Evolutionary conservation across 495 filamentous ascomycete genomes (phyloP).

Genomic region (Penicillium diatomitis): DNA sequence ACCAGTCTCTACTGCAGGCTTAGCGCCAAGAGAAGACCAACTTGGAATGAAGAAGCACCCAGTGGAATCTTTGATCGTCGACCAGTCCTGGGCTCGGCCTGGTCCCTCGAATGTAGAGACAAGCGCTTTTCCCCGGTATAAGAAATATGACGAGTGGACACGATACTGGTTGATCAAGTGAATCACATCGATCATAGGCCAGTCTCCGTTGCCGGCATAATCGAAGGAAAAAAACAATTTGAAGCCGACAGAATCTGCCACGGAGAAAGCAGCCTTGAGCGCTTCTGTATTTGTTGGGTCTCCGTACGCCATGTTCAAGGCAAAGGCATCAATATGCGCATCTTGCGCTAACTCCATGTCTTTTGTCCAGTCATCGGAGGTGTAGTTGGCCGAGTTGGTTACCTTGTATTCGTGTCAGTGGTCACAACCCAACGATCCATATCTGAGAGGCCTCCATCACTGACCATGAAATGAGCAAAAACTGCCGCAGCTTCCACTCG

Average conservation of each 20-base stretch:
- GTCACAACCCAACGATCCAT: too few species aligned
- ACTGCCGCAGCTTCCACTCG: too few species aligned
- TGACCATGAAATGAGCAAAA: too few species aligned
- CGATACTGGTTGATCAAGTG: not conserved
- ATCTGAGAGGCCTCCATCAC: too few species aligned
- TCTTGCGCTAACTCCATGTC: conserved; percentile 51
- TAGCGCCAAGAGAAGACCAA: not conserved
- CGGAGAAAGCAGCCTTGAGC: conserved; percentile 39
- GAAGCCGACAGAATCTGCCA: conserved; percentile 43
- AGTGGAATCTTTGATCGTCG: not conserved
- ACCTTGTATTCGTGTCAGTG: not conserved
- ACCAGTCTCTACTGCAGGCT: conserved; percentile 7
- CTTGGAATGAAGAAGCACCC: not conserved
- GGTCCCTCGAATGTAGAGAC: not conserved
- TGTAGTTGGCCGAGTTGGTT: conserved; percentile 2
- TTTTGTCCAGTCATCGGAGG: conserved; percentile 36
- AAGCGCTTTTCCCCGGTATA: not conserved
- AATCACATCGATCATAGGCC: conserved; percentile 28
- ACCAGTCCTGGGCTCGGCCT: not conserved
- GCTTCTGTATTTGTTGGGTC: conserved; percentile 36
- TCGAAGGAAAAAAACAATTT: conserved; percentile 63
- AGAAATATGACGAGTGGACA: not conserved
- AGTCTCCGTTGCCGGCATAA: conserved; percentile 44
- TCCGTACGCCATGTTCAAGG: conserved; percentile 51
- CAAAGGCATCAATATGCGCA: conserved; percentile 62